Evolutionary conservation across 1,139 yeast species (phyloP).

Genomic region (Geotrichum phurueaensis): DNA sequence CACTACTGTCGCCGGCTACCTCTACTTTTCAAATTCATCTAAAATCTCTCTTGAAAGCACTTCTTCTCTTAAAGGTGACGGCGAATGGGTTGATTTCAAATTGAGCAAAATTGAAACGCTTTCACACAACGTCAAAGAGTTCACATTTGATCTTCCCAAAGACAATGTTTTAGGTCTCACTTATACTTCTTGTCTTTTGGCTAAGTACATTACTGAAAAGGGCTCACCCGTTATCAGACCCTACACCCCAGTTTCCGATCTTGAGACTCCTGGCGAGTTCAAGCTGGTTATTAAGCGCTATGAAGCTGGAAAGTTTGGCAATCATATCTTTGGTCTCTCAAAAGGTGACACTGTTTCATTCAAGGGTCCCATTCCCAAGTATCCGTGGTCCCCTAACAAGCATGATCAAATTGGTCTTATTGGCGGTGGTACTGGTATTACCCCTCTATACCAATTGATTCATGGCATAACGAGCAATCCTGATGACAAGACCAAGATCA

Average conservation of each 20-base stretch:
- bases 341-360: slow-evolving; percentile 77
- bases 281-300: slow-evolving; percentile 82
- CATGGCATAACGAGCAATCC: slow-evolving; percentile 50
- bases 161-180: slow-evolving; percentile 73
- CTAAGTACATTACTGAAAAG: slow-evolving; percentile 70
- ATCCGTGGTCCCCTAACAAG: slow-evolving; percentile 86
- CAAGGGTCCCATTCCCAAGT: slow-evolving; percentile 92
- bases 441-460: slow-evolving; percentile 85
- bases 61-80: slow-evolving; percentile 14
- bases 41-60: slow-evolving; percentile 9
- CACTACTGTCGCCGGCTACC: slow-evolving; percentile 4
- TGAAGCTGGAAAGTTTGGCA: slow-evolving; percentile 76
- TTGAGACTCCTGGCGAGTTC: slow-evolving; percentile 63
- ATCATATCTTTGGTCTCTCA: slow-evolving; percentile 65
- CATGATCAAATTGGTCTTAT: slow-evolving; percentile 73
- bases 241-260: slow-evolving; percentile 83
- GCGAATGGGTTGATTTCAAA: slow-evolving; percentile 15
- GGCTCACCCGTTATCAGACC: slow-evolving; percentile 92
- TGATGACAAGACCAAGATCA: slow-evolving; percentile 76
- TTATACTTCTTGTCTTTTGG: slow-evolving; percentile 72
- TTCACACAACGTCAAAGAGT: slow-evolving; percentile 49
- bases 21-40: slow-evolving; percentile 2
- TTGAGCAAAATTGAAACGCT: slow-evolving; percentile 51
- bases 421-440: slow-evolving; percentile 96
- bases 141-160: slow-evolving; percentile 65